Conservation (phyloP, 2,329 filamentous ascomycete genomes). For the Alternaria rosae region DNA sequence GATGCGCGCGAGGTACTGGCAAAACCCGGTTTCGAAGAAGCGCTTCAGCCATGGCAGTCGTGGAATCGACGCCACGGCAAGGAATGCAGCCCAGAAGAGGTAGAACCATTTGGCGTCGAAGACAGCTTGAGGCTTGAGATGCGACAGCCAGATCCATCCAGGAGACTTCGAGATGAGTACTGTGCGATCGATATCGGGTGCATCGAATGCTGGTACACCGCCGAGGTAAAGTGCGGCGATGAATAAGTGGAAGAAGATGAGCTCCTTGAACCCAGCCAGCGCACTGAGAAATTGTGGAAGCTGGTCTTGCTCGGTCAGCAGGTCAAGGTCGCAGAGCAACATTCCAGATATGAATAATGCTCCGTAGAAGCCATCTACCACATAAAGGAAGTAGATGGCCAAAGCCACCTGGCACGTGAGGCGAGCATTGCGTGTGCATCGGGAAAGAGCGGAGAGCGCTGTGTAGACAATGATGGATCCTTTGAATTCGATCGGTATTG, state of each 20-base stretch:
- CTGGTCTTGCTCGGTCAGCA: constrained; percentile 37
- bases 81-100: constrained; percentile 66
- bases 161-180: constrained; percentile 60
- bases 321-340: constrained; percentile 48
- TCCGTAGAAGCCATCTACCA: constrained; percentile 70
- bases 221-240: constrained; percentile 64
- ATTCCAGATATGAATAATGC: constrained; percentile 47
- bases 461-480: constrained; percentile 72
- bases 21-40: constrained; percentile 58
- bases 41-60: constrained; percentile 61
- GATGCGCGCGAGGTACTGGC: constrained; percentile 65
- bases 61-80: constrained; percentile 64
- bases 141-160: constrained; percentile 68
- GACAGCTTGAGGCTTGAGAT: constrained; percentile 70
- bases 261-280: constrained; percentile 60
- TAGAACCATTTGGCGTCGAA: constrained; percentile 74
- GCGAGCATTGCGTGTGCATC: constrained; percentile 62
- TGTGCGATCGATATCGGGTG: constrained; percentile 50
- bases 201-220: constrained; percentile 64
- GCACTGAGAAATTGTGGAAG: constrained; percentile 57
- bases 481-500: constrained; percentile 51
- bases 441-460: constrained; percentile 63
- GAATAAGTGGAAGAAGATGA: constrained; percentile 51
- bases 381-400: constrained; percentile 71
- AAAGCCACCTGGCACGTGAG: constrained; percentile 63